Base-by-base conservation (phyloP, 1,284 basidiomycete species). In the Mycosarcoma maydis region DNA sequence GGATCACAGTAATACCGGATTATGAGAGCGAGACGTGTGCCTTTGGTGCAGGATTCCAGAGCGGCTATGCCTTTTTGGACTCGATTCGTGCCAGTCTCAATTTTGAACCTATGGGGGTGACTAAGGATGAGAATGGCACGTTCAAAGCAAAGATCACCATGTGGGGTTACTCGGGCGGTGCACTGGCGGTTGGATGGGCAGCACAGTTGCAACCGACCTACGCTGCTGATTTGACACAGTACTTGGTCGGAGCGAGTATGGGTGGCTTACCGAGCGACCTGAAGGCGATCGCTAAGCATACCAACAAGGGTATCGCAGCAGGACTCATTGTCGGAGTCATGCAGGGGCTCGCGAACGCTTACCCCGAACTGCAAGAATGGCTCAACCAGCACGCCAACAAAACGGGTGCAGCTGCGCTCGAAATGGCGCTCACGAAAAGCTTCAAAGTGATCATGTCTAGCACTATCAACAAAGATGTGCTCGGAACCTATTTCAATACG, bases 161-260 rank as follows among this genome's bases (percentile, higher is more conserved):
- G 36, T 76, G 69, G 52, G 78, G 78, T 17, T 80, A 80, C 49
- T 78, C 75, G 6, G 77, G 78, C 9, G 78, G 78, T 14, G 78
- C 76, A 3, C 56, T 77, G 1, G 77, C 78, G 6, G 70, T 71
- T 0, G 77, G 75, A 4, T 80, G 77, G 77, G 76, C 77, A 0
- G 65, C 68, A 1, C 66, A 73, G 27, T n/a, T 75, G 26, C 69
- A 75, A 37, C 46, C 57, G 13, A 34, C 45, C 4, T 78, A 79
- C 36, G 72, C 76, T 8, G 48, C 65, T 2, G 77, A 80, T 9
- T 26, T 80, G 26, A 50, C 56, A 17, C 44, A 26, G 32, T 59
- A 58, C 20, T 38, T 78, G 3, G 70, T 71, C 3, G 76, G 77
- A 10, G 68, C 71, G 11, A 64, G 75, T 23, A 60, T 75, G 49